These are phyloP conservation scores for Hibiscus trionum DNA, from an alignment of 345 rosid species.

Conservation along the genomic window DNA sequence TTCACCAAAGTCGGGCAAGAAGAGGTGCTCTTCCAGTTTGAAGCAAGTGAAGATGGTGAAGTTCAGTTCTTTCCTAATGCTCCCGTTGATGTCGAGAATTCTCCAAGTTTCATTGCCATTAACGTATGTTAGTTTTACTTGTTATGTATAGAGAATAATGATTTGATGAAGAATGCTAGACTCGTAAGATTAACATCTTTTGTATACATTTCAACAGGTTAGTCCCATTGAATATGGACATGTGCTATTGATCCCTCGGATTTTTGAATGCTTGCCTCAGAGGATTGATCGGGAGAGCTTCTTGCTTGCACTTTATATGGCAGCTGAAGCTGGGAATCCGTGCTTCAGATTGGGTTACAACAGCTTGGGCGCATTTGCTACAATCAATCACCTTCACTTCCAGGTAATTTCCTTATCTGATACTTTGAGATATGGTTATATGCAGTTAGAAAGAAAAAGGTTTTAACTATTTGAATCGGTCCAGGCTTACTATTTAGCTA, in stretches of 20 bases:
- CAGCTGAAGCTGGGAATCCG: slow-evolving; percentile 69
- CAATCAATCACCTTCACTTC: slow-evolving; percentile 96
- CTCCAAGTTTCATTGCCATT: slow-evolving; percentile 87
- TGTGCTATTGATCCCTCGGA: slow-evolving; percentile 76
- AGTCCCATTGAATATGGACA: slow-evolving; percentile 99
- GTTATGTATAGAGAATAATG: not conserved
- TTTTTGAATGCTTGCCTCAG: slow-evolving; percentile 88
- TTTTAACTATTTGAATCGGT: slow-evolving; percentile 3
- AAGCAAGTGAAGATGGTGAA: slow-evolving; percentile 65
- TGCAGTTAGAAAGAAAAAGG: not conserved
- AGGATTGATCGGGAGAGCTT: slow-evolving; percentile 84
- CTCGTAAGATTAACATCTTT: not conserved
- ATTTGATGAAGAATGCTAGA: not conserved
- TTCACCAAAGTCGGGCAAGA: slow-evolving; percentile 94
- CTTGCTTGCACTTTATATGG: slow-evolving; percentile 78
- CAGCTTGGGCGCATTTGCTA: slow-evolving; percentile 97
- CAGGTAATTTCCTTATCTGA: slow-evolving; percentile 43
- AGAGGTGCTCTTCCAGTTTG: slow-evolving; percentile 91
- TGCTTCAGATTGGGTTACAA: slow-evolving; percentile 89
- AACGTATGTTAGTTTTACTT: slow-evolving; percentile 39
- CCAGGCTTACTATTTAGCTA: slow-evolving; percentile 81
- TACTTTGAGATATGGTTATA: not conserved
- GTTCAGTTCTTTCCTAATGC: slow-evolving; percentile 53
- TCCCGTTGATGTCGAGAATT: slow-evolving; percentile 54
- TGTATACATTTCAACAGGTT: slow-evolving; percentile 40